phyloP scores from a whole-genome alignment of 352 stramenopile genomes.

The Aphanomyces cochlioides region DNA sequence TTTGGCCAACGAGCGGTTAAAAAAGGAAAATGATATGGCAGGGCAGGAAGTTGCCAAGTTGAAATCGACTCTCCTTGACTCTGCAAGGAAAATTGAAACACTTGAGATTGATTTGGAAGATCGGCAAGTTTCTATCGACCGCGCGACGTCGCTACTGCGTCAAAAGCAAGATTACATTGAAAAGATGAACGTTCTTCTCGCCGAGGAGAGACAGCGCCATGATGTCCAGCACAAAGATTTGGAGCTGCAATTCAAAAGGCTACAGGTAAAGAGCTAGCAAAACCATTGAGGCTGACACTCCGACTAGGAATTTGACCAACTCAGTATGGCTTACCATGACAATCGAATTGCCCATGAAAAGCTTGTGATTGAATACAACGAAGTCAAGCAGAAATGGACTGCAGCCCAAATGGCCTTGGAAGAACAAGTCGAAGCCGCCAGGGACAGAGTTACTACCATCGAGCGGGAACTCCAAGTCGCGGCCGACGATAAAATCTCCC shows the following conservation, averaged over 20 bases:
- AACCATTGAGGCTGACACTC: neutral
- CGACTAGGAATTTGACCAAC: neutral
- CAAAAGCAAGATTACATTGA: neutral
- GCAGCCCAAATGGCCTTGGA: too few relatives aligned
- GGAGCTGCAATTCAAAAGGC: too few relatives aligned
- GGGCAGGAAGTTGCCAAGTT: neutral
- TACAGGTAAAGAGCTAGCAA: neutral
- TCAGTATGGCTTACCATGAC: neutral
- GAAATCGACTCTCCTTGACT: neutral
- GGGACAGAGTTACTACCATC: too few relatives aligned
- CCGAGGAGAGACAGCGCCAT: neutral
- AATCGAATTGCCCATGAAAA: neutral
- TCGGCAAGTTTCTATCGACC: neutral
- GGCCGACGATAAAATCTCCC: neutral
- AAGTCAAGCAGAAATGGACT: too few relatives aligned
- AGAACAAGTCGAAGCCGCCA: too few relatives aligned
- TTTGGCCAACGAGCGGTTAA: neutral
- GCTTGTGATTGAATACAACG: too few relatives aligned
- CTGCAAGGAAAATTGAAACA: neutral
- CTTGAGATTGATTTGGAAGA: neutral
- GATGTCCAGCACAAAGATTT: neutral
- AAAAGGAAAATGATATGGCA: neutral
- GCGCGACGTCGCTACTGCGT: neutral
- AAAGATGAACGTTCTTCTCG: neutral
- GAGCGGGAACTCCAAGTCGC: conserved; percentile 4